Evolutionary conservation across 148 eudicot genomes (phyloP).

Genomic region (Mesembryanthemum crystallinum): DNA sequence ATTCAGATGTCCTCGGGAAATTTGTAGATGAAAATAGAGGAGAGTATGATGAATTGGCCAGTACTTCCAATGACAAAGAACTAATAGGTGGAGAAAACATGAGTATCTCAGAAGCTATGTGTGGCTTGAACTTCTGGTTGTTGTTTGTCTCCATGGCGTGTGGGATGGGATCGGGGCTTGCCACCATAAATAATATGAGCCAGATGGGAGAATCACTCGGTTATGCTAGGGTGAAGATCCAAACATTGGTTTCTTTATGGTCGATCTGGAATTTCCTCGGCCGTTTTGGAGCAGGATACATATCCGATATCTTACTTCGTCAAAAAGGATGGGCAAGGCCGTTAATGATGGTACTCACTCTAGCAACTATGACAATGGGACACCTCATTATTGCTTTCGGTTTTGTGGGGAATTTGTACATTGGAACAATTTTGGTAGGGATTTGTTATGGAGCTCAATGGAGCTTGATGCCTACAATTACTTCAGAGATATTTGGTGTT

Average conservation of each 20-base stretch:
- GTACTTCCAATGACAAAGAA: slow-evolving; percentile 18
- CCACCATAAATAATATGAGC: slow-evolving; percentile 83
- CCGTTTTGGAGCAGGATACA: slow-evolving; percentile 81
- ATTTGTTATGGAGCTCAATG: slow-evolving; percentile 87
- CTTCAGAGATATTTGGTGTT: slow-evolving; percentile 79
- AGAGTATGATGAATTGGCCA: slow-evolving; percentile 23
- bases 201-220: slow-evolving; percentile 81
- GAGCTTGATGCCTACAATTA: slow-evolving; percentile 85
- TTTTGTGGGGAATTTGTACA: slow-evolving; percentile 67
- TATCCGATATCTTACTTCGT: slow-evolving; percentile 68
- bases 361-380: slow-evolving; percentile 70
- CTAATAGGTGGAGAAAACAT: slow-evolving; percentile 32
- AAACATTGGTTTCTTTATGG: slow-evolving; percentile 72
- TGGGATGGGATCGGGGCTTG: slow-evolving; percentile 91
- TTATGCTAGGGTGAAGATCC: slow-evolving; percentile 49
- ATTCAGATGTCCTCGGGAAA: slow-evolving; percentile 22
- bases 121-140: slow-evolving; percentile 74
- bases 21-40: slow-evolving; percentile 12
- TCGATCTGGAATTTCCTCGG: slow-evolving; percentile 97
- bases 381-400: slow-evolving; percentile 71
- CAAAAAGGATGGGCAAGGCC: slow-evolving; percentile 68
- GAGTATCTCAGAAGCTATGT: slow-evolving; percentile 55
- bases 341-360: slow-evolving; percentile 51
- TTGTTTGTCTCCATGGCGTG: slow-evolving; percentile 78
- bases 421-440: slow-evolving; percentile 80